These are phyloP conservation scores for Stagonosporopsis vannaccii DNA, from an alignment of 2,329 filamentous ascomycete species.

Conservation along the genomic window DNA sequence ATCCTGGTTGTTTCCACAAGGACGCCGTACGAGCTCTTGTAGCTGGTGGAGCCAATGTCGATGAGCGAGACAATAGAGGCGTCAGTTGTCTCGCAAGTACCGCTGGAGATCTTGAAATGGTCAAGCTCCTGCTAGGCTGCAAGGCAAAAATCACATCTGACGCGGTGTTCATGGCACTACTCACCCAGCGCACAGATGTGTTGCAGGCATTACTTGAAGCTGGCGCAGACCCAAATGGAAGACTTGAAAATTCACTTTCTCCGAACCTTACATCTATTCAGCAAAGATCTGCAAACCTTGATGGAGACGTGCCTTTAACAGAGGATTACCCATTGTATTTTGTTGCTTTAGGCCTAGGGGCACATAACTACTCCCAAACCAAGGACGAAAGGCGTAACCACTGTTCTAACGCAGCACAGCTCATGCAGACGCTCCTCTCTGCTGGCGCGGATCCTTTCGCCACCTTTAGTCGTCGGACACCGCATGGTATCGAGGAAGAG, in stretches of 20 bases:
- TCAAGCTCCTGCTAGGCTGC: slow-evolving; percentile 11
- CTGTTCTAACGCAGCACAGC: not conserved
- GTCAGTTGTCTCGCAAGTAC: slow-evolving; percentile 18
- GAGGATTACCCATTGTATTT: not conserved
- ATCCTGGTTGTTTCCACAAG: slow-evolving; percentile 4
- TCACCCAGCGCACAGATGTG: not conserved
- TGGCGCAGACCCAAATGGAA: not conserved
- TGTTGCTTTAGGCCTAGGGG: not conserved
- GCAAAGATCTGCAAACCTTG: not conserved
- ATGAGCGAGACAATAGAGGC: slow-evolving; percentile 11
- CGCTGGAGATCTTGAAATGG: slow-evolving; percentile 8
- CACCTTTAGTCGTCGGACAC: not conserved
- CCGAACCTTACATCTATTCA: too few relatives aligned
- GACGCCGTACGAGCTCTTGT: slow-evolving; percentile 16
- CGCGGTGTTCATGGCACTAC: slow-evolving; percentile 12
- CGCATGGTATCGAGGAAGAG: not conserved
- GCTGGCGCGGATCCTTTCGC: not conserved
- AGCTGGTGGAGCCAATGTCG: slow-evolving; percentile 15
- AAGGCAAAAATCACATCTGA: too few relatives aligned
- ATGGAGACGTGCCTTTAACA: not conserved
- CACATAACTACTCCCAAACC: not conserved
- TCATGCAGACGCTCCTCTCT: not conserved
- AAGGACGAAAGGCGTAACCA: not conserved
- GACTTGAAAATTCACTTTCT: not conserved
- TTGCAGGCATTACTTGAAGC: not conserved